These are phyloP conservation scores for Neurospora hispaniola DNA, from an alignment of 495 filamentous ascomycete species.

Conservation along the genomic window DNA sequence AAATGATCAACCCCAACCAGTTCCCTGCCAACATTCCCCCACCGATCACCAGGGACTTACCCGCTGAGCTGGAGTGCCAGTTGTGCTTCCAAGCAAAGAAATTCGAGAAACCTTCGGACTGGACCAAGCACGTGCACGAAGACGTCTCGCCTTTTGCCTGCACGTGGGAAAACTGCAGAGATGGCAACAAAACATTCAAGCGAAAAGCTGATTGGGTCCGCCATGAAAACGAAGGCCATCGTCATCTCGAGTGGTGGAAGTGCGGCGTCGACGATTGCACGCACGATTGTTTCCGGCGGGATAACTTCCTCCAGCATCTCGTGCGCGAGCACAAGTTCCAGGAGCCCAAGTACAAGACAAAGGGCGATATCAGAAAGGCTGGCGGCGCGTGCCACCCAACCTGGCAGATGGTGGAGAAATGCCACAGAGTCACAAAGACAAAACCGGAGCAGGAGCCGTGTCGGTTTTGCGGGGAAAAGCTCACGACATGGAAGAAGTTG, in stretches of 20 bases:
- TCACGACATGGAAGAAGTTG: constrained; percentile 85
- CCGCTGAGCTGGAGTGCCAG: constrained; percentile 86
- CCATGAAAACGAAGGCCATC: constrained; percentile 89
- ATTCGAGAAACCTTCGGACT: constrained; percentile 91
- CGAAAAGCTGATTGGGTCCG: constrained; percentile 96
- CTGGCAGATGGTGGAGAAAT: constrained; percentile 70
- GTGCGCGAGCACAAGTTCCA: constrained; percentile 85
- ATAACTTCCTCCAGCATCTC: constrained; percentile 93
- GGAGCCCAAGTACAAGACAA: constrained; percentile 61
- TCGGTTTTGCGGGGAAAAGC: constrained; percentile 78
- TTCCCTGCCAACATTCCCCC: constrained; percentile 77
- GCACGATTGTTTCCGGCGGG: constrained; percentile 80
- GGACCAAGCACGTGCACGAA: constrained; percentile 96
- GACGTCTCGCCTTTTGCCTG: constrained; percentile 94
- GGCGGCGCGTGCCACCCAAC: constrained; percentile 46
- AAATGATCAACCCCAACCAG: constrained; percentile 50
- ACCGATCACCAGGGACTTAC: constrained; percentile 68
- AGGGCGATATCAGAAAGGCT: constrained; percentile 44
- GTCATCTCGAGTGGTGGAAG: constrained; percentile 87
- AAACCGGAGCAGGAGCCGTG: constrained; percentile 72
- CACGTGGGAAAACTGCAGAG: constrained; percentile 73
- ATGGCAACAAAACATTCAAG: constrained; percentile 84
- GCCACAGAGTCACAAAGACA: constrained; percentile 57
- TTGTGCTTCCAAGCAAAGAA: constrained; percentile 85
- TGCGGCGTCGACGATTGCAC: constrained; percentile 73